phyloP scores from a whole-genome alignment of 495 filamentous ascomycete species.

The Thermochaetoides thermophila region DNA sequence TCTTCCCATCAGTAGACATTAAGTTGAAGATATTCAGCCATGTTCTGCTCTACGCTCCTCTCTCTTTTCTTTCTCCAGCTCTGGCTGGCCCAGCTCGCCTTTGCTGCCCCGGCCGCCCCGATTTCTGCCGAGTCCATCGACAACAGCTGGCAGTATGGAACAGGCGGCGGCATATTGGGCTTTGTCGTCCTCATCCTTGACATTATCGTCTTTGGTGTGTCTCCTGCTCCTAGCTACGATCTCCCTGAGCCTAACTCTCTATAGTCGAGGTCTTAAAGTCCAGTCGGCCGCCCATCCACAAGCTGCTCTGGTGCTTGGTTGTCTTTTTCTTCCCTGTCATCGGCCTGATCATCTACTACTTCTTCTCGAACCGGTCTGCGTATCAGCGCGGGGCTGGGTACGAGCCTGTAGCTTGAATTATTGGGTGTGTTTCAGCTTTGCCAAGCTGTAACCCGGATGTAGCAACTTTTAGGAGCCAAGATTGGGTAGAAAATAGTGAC shows the following conservation, averaged over 20 bases:
- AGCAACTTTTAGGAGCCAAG: too few species aligned
- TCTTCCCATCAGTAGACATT: too few species aligned
- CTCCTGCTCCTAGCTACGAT: not conserved
- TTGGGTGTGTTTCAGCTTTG: not conserved
- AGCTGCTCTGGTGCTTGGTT: conserved; percentile 35
- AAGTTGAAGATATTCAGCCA: too few species aligned
- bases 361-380: conserved; percentile 36
- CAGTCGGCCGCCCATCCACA: conserved; percentile 28
- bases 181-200: conserved; percentile 36
- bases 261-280: conserved; percentile 41
- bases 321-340: conserved; percentile 38
- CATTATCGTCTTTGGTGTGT: conserved; percentile 34
- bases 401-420: conserved; percentile 24
- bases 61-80: conserved; percentile 26
- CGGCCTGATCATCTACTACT: conserved; percentile 34
- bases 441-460: too few species aligned
- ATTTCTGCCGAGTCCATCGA: conserved; percentile 5
- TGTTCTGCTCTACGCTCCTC: conserved; percentile 8
- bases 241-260: not conserved
- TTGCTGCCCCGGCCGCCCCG: conserved; percentile 22
- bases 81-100: conserved; percentile 22
- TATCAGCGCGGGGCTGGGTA: conserved; percentile 28
- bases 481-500: too few species aligned
- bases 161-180: conserved; percentile 33
- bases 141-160: conserved; percentile 28